A percentile compares a stretch with the other conserved stretches of the same genome.
Conservation (phyloP, 1,284 basidiomycete genomes). For the Leccinum fuscescens region DNA sequence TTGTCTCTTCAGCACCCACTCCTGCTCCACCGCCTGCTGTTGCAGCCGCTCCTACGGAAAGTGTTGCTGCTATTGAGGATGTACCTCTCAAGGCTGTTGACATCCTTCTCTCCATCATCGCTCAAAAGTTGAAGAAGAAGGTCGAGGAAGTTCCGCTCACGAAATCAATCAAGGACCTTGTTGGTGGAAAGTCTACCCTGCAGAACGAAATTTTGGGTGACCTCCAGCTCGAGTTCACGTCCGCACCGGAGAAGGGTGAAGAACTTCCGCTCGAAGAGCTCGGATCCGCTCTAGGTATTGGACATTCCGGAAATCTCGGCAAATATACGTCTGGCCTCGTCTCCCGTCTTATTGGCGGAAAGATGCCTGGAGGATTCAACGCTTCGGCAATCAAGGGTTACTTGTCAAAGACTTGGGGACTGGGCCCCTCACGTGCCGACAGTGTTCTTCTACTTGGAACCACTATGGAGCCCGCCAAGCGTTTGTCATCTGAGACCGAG, state of each 20-base stretch:
- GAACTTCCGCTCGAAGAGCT: slow-evolving; percentile 96
- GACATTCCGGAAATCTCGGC: slow-evolving; percentile 85
- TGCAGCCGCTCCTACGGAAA: slow-evolving; percentile 51
- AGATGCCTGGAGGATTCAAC: slow-evolving; percentile 99
- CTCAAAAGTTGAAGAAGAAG: slow-evolving; percentile 97
- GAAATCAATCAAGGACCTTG: slow-evolving; percentile 98
- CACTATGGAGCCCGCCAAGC: slow-evolving; percentile 92
- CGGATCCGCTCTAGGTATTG: slow-evolving; percentile 79
- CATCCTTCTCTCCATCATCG: slow-evolving; percentile 85
- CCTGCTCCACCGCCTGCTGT: slow-evolving; percentile 45
- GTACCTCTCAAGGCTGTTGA: slow-evolving; percentile 91
- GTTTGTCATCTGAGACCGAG: slow-evolving; percentile 87
- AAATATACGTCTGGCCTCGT: slow-evolving; percentile 94
- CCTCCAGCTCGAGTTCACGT: slow-evolving; percentile 85
- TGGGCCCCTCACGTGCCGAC: slow-evolving; percentile 87
- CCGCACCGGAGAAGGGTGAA: slow-evolving; percentile 96
- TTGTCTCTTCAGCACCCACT: slow-evolving; percentile 46
- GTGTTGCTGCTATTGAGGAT: slow-evolving; percentile 80
- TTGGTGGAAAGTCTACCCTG: slow-evolving; percentile 96
- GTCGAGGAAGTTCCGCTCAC: slow-evolving; percentile 86
- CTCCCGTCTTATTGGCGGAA: slow-evolving; percentile 89
- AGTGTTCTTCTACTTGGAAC: slow-evolving; percentile 89
- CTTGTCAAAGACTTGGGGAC: slow-evolving; percentile 89
- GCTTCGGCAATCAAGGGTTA: slow-evolving; percentile 89
- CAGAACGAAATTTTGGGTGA: slow-evolving; percentile 97